Conservation (phyloP, 441 rosid genomes). For the Francoa sonchifolia region DNA sequence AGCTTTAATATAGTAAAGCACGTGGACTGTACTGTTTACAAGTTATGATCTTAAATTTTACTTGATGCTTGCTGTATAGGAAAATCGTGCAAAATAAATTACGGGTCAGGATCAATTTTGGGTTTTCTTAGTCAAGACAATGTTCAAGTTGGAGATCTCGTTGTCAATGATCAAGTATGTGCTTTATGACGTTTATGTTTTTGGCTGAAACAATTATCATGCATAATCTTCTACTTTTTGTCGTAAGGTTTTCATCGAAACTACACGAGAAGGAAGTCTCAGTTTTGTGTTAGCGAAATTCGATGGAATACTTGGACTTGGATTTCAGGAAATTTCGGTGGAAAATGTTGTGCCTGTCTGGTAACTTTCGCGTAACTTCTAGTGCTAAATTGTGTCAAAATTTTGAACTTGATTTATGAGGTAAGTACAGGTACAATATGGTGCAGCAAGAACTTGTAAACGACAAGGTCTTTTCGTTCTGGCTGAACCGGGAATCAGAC, state of each 20-base stretch:
- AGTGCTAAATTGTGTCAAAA: too few relatives aligned
- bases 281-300: constrained; percentile 45
- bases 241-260: constrained; percentile 56
- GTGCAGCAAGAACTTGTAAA: constrained; percentile 36
- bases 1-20: background rate
- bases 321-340: constrained; percentile 66
- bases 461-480: constrained; percentile 59
- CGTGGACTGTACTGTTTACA: background rate
- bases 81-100: constrained; percentile 35
- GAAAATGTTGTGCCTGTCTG: constrained; percentile 59
- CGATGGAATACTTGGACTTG: constrained; percentile 78
- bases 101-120: constrained; percentile 64
- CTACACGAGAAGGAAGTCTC: constrained; percentile 53
- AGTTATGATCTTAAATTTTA: background rate
- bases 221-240: background rate
- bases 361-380: constrained; percentile 26
- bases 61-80: constrained; percentile 39
- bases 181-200: background rate
- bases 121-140: constrained; percentile 78
- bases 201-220: background rate
- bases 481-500: constrained; percentile 50
- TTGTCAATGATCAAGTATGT: constrained; percentile 48
- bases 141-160: constrained; percentile 52
- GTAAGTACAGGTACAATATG: constrained; percentile 59
- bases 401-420: background rate